These are phyloP conservation scores for Epichloe amarillans DNA, from an alignment of 2,329 filamentous ascomycete genomes.

Conservation along the genomic window DNA sequence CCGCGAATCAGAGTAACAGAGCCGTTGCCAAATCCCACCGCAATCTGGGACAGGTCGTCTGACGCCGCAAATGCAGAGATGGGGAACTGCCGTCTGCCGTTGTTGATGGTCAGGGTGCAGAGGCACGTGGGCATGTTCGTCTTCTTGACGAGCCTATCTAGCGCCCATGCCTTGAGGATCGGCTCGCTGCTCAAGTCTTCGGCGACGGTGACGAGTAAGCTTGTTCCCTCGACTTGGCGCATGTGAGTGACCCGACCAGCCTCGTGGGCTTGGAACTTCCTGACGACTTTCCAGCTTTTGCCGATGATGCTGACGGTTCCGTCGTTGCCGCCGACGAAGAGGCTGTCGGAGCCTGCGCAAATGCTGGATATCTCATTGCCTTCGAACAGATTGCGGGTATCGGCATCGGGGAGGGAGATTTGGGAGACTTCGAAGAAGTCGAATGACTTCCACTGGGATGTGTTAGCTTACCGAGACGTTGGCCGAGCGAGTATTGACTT, in stretches of 20 bases:
- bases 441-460: constrained; percentile 84
- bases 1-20: constrained; percentile 87
- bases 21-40: constrained; percentile 91
- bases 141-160: constrained; percentile 91
- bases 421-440: constrained; percentile 96
- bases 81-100: constrained; percentile 86
- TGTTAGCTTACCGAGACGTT: not conserved
- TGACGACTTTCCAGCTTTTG: constrained; percentile 72
- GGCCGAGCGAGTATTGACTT: not conserved
- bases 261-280: constrained; percentile 79
- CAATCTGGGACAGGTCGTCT: constrained; percentile 81
- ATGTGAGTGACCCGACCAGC: constrained; percentile 73
- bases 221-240: constrained; percentile 79
- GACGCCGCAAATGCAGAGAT: constrained; percentile 82
- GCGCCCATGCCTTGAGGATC: constrained; percentile 89
- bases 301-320: constrained; percentile 81
- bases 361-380: constrained; percentile 72
- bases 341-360: constrained; percentile 73
- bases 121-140: constrained; percentile 79
- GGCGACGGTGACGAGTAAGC: constrained; percentile 70
- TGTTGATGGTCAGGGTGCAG: constrained; percentile 74
- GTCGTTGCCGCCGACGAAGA: constrained; percentile 79
- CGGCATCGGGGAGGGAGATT: constrained; percentile 66
- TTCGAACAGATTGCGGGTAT: constrained; percentile 66
- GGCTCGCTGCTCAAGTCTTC: constrained; percentile 85